These are phyloP conservation scores for Talaromyces sp. DNA, from an alignment of 2,329 filamentous ascomycete genomes.

Conservation along the genomic window DNA sequence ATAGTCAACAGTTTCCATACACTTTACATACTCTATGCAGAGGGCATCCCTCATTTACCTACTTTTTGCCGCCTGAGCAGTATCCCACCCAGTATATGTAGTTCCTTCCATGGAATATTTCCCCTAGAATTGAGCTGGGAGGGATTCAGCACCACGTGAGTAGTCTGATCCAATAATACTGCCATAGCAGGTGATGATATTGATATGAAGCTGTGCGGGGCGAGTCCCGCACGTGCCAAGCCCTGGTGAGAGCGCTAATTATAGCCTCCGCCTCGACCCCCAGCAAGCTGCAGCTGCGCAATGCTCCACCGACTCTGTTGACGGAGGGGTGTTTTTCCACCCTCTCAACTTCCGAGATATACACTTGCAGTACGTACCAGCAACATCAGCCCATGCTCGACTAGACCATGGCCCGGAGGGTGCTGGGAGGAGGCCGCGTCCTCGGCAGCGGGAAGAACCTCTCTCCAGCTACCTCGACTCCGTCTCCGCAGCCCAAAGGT, in stretches of 20 bases:
- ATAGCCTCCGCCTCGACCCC: conserved; percentile 5
- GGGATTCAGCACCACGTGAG: not conserved
- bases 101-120: not conserved
- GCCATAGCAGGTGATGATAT: not conserved
- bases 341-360: not conserved
- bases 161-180: not conserved
- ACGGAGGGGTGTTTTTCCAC: not conserved
- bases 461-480: conserved; percentile 53
- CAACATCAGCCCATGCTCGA: conserved; percentile 25
- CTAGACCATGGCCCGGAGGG: conserved; percentile 69
- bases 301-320: not conserved
- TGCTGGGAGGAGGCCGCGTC: conserved; percentile 86
- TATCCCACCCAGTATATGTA: too few species aligned
- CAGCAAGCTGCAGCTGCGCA: not conserved
- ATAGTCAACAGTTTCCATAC: too few species aligned
- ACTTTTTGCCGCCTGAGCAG: too few species aligned
- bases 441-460: conserved; percentile 81
- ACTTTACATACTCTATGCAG: too few species aligned
- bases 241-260: not conserved
- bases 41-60: too few species aligned
- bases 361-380: conserved; percentile 5
- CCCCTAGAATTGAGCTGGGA: not conserved
- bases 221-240: conserved; percentile 7
- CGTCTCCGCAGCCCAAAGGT: conserved; percentile 35
- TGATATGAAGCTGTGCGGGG: not conserved